phyloP scores from a whole-genome alignment of 1,284 basidiomycete genomes.

The Microbotryum violaceum region DNA sequence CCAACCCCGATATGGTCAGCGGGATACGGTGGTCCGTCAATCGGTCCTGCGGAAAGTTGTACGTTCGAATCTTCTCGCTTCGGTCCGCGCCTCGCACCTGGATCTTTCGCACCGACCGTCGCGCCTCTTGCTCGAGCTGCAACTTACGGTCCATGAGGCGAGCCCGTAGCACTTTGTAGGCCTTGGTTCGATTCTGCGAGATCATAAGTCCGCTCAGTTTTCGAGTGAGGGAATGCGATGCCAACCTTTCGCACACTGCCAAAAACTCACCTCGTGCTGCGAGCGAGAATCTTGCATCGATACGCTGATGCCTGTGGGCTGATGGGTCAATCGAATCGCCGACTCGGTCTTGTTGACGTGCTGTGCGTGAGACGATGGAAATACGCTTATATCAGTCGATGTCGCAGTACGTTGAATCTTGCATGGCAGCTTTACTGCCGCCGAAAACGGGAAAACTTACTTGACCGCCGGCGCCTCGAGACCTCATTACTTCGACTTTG shows the following conservation, averaged over 20 bases:
- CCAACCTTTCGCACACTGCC: neutral
- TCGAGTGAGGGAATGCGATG: no score
- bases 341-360: conserved; percentile 99
- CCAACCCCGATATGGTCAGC: conserved; percentile 63
- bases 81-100: conserved; percentile 73
- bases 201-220: no score
- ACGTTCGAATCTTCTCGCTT: conserved; percentile 87
- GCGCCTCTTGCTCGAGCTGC: conserved; percentile 48
- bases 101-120: conserved; percentile 59
- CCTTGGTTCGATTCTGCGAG: conserved; percentile 69
- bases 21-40: conserved; percentile 87
- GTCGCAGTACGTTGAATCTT: neutral
- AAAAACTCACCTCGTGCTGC: conserved; percentile 69
- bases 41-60: conserved; percentile 82
- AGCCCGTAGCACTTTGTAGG: conserved; percentile 76
- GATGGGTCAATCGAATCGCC: conserved; percentile 89
- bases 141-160: conserved; percentile 60
- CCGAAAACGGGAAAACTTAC: conserved; percentile 42
- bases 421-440: no score
- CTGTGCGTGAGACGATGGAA: conserved; percentile 42
- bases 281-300: conserved; percentile 98
- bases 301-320: conserved; percentile 87
- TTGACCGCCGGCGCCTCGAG: conserved; percentile 93
- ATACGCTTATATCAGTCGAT: neutral
- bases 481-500: conserved; percentile 85